A percentile compares a stretch with the other conserved stretches of the same genome.
Conservation (phyloP, 176 grass and related monocot species). For the Triticum turgidum region DNA sequence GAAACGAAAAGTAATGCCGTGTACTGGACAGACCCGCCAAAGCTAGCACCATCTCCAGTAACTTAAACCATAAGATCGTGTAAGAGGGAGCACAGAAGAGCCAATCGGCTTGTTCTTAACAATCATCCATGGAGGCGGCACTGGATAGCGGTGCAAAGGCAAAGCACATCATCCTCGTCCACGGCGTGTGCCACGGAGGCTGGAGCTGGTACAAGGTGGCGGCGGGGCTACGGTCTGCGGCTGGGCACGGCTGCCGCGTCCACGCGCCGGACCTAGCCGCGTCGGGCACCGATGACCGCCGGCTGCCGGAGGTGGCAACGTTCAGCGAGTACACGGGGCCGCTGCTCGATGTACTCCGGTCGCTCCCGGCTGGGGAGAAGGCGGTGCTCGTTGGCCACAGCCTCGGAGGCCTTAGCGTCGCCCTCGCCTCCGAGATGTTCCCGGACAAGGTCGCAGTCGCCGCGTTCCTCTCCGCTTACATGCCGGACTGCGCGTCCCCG, state of each 20-base stretch:
- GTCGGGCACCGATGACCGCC: slow-evolving; percentile 55
- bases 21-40: no score
- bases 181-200: slow-evolving; percentile 67
- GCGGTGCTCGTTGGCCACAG: slow-evolving; percentile 74
- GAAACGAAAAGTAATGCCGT: background rate
- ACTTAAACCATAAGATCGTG: background rate
- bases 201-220: slow-evolving; percentile 86
- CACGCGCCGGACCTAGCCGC: slow-evolving; percentile 62
- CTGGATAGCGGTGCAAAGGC: background rate
- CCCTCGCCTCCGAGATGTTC: slow-evolving; percentile 73
- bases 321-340: slow-evolving; percentile 70
- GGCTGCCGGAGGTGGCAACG: slow-evolving; percentile 48
- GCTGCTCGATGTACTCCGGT: slow-evolving; percentile 49
- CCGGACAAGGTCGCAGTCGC: slow-evolving; percentile 71
- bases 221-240: slow-evolving; percentile 41
- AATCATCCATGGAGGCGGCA: background rate
- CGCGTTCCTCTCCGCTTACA: slow-evolving; percentile 70
- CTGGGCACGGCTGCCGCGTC: slow-evolving; percentile 39
- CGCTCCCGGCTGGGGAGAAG: slow-evolving; percentile 52
- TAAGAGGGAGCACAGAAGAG: background rate
- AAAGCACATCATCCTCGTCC: slow-evolving; percentile 70
- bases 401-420: slow-evolving; percentile 58
- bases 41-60: background rate
- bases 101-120: background rate
- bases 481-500: slow-evolving; percentile 43